Base-by-base conservation (phyloP, 192 early-diverging fungal genomes). In the Coemansia sp. region DNA sequence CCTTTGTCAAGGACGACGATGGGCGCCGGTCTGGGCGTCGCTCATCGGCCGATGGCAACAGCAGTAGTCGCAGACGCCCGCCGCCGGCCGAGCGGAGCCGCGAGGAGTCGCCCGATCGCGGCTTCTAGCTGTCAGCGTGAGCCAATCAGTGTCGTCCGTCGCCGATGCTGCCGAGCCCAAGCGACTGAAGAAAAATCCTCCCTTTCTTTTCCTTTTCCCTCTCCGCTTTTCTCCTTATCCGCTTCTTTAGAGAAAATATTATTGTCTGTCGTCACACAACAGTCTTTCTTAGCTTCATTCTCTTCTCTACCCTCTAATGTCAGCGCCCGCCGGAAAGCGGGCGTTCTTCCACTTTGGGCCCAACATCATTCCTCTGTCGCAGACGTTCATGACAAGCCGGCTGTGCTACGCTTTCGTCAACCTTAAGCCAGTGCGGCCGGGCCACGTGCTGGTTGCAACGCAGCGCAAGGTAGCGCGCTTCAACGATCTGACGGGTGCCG, bases 361-460 rank as follows among this genome's bases (percentile, higher is more conserved):
- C 39, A 84, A 89, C 63, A 61, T 67, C 19, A 91, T 97, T 52
- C 64, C 78, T 7, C 82, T 86, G n/a, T 76, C 78, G 19, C 90
- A 98, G 69, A 82, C 91, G 47, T 98, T 98, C 77, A 82, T 88
- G 60, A 82, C 80, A 61, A 86, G 93, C 8, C 79, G 85, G 59
- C 77, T 90, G n/a, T 85, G 85, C 26, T 85, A 91, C 40, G 95
- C 90, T 0, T 72, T 98, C 11, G 95, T 97, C 58, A 97, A 97
- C 72, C 85, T 94, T n/a, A 97, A 97, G 74, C 95, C 97, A 15
- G 88, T 94, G 48, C 86, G 88, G 0, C 91, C 91, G 2, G 73
- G 80, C 57, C 91, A 98, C 84, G 95, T 97, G 5, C 87, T 98
- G 19, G 84, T 97, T 6, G 78, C 90, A 16, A 84, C 93, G 2